Base-by-base conservation (phyloP, 345 rosid genomes). In the Boechera divaricarpa region DNA sequence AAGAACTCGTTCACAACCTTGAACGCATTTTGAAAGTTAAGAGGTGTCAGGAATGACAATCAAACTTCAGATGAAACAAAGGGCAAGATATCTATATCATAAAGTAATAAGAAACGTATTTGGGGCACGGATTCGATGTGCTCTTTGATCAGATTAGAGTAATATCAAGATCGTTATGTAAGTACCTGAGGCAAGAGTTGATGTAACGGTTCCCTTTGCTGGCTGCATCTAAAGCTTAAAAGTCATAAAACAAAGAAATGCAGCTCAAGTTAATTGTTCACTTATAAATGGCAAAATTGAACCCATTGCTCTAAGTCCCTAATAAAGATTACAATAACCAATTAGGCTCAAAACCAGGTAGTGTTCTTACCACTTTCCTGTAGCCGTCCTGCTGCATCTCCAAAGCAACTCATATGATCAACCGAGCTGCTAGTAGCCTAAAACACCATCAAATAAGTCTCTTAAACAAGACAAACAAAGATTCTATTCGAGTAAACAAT, bases 101-200 rank as follows among this genome's bases (percentile, higher is more conserved):
- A 0, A 15, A 63, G 24, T 63, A 39, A 63, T 42, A 42, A 41
- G 15, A 33, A 54, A 62, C 24, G 2, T 53, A 57, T 35, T 7
- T 39, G 29, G 67, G 79, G 21, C 36, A 59, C 1, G 7, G 54
- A 56, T 24, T 69, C 32, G 0, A 28, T 52, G 36, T 12, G 1
- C 36, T 49, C 10, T 18, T 36, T 16, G 66, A 45, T 54, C 53
- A 63, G 16, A 18, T 44, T 26, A 24, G 57, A 54, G 47, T 67
- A 29, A 6, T 16, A 18, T 32, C 28, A 4, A 33, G 36, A 67
- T 7, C 42, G 9, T 60, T 24, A 35, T 5, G n/a, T 64, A 61
- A 11, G 16, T 84, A 94, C 98, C 96, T 90, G 68, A 94, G 91
- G 82, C 97, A 90, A 26, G 98, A 94, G 79, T 94, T 90, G 84